Percentiles rank a stretch among this genome's conserved stretches.
These are phyloP conservation scores for Raphanus hybrid DNA, from an alignment of 441 rosid genomes.

Conservation along the genomic window DNA sequence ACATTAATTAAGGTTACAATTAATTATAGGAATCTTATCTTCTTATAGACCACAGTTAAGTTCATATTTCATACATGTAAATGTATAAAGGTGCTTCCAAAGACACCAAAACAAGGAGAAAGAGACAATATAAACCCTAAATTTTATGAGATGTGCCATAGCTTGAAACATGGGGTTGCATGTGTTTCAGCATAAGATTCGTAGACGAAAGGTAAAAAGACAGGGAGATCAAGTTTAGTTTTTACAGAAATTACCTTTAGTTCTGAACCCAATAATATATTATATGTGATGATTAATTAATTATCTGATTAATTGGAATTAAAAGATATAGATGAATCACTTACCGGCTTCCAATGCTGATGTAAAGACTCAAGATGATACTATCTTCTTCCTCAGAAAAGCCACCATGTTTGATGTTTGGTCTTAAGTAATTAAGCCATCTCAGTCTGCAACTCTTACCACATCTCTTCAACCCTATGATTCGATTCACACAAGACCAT, in stretches of 20 bases:
- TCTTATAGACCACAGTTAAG: conserved; percentile 10
- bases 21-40: not conserved
- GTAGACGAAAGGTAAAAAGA: conserved; percentile 37
- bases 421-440: conserved; percentile 97
- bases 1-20: conserved; percentile 26
- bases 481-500: conserved; percentile 26
- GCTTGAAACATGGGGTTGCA: conserved; percentile 38
- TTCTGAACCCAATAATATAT: conserved; percentile 24
- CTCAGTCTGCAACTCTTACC: conserved; percentile 97
- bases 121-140: conserved; percentile 45
- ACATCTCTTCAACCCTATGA: conserved; percentile 86
- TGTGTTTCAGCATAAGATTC: conserved; percentile 43
- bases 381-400: conserved; percentile 98
- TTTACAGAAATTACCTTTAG: conserved; percentile 15
- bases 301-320: conserved; percentile 15
- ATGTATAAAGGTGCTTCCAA: conserved; percentile 28
- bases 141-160: conserved; percentile 27
- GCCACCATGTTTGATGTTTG: conserved; percentile 95
- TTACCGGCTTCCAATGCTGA: conserved; percentile 97
- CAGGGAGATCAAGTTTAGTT: conserved; percentile 19
- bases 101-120: conserved; percentile 41
- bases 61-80: conserved; percentile 4
- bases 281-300: conserved; percentile 39
- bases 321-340: not conserved
- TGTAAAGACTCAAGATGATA: conserved; percentile 92